Percentiles rank a stretch among this genome's conserved stretches.
Evolutionary conservation across 2,329 filamentous ascomycete genomes (phyloP).

Genomic region (Pseudogymnoascus sp.): DNA sequence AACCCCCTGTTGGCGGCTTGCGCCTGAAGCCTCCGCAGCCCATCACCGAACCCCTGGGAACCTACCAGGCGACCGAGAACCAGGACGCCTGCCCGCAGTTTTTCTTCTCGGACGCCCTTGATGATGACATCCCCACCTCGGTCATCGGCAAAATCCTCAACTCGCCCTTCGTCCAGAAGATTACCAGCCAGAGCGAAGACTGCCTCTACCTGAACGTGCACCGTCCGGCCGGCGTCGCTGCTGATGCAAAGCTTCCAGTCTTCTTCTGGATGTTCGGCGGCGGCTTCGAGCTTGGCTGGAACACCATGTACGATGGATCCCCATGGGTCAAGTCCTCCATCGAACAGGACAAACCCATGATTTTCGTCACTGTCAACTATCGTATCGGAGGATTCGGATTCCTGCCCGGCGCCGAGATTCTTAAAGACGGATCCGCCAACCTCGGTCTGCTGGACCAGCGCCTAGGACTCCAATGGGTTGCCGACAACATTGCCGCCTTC

Average conservation of each 20-base stretch:
- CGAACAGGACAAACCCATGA: conserved; percentile 45
- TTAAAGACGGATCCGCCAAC: no score
- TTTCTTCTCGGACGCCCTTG: conserved; percentile 44
- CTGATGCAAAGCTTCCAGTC: conserved; percentile 51
- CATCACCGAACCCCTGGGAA: conserved; percentile 50
- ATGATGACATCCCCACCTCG: conserved; percentile 27
- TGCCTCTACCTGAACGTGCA: conserved; percentile 52
- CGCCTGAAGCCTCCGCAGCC: conserved; percentile 63
- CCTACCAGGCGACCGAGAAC: conserved; percentile 49
- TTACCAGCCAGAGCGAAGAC: conserved; percentile 49
- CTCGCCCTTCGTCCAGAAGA: conserved; percentile 49
- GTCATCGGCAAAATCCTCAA: conserved; percentile 45
- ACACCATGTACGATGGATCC: conserved; percentile 45
- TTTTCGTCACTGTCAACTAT: no score
- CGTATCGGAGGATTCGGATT: no score
- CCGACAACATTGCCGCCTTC: no score
- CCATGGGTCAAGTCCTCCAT: conserved; percentile 41
- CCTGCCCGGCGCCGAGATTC: no score
- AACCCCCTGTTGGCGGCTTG: conserved; percentile 56
- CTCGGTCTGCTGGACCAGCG: no score
- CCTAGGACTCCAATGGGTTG: no score
- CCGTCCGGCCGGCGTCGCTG: conserved; percentile 45
- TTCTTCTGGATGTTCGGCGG: conserved; percentile 64
- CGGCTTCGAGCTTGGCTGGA: conserved; percentile 50
- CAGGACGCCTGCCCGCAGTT: conserved; percentile 67